Percentiles rank a stretch among this genome's conserved stretches.
phyloP scores from a whole-genome alignment of 495 filamentous ascomycete genomes.

The Eremomyces bilateralis region DNA sequence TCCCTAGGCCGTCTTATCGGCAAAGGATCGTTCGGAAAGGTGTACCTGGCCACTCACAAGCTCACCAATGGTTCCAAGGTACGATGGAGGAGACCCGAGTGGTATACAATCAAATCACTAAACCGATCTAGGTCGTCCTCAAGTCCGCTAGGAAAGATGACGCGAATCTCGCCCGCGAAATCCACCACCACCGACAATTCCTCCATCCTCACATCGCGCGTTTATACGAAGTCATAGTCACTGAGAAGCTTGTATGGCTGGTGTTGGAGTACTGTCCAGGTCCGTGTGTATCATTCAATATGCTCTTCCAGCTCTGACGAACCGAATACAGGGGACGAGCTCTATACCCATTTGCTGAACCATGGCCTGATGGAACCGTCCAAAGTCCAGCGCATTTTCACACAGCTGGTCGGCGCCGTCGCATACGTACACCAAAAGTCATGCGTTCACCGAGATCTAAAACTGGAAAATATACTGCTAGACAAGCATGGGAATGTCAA shows the following conservation, averaged over 20 bases:
- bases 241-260: slow-evolving; percentile 84
- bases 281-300: slow-evolving; percentile 21
- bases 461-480: slow-evolving; percentile 90
- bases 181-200: slow-evolving; percentile 96
- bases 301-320: neutral
- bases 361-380: slow-evolving; percentile 67
- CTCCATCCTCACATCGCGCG: slow-evolving; percentile 93
- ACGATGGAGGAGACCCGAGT: slow-evolving; percentile 12
- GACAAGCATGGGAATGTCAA: slow-evolving; percentile 98
- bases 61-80: slow-evolving; percentile 98
- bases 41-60: slow-evolving; percentile 90
- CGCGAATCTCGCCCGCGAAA: slow-evolving; percentile 84
- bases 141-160: slow-evolving; percentile 95
- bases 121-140: slow-evolving; percentile 55
- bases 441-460: slow-evolving; percentile 91
- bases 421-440: slow-evolving; percentile 88
- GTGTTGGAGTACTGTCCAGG: slow-evolving; percentile 93
- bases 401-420: slow-evolving; percentile 87
- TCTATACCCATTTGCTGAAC: slow-evolving; percentile 83
- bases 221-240: slow-evolving; percentile 93
- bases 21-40: slow-evolving; percentile 95
- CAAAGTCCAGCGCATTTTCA: slow-evolving; percentile 88
- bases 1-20: slow-evolving; percentile 77
- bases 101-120: slow-evolving; percentile 4
- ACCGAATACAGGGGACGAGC: slow-evolving; percentile 59